These are phyloP conservation scores for Claviceps sorghi DNA, from an alignment of 2,329 filamentous ascomycete species.

Conservation along the genomic window DNA sequence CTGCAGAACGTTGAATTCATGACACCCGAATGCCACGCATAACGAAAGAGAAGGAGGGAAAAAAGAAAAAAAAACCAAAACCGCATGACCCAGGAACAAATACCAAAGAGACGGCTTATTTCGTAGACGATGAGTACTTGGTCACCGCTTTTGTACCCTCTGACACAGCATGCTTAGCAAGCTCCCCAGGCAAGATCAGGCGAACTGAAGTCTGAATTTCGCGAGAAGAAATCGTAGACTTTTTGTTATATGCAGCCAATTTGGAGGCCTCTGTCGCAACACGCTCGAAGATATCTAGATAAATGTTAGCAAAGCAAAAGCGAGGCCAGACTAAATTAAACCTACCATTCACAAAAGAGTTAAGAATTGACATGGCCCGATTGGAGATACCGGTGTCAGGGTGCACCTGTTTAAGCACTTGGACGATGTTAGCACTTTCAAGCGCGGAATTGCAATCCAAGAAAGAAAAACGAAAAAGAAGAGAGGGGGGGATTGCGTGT, in stretches of 20 bases:
- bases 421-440: background rate
- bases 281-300: conserved; percentile 90
- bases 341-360: conserved; percentile 98
- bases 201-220: conserved; percentile 99
- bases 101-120: conserved; percentile 53
- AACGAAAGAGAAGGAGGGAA: conserved; percentile 9
- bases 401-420: conserved; percentile 99
- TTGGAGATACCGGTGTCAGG: conserved; percentile 99
- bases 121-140: conserved; percentile 99
- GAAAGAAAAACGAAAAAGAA: background rate
- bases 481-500: too few relatives aligned
- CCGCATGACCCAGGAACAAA: conserved; percentile 38
- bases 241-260: conserved; percentile 99
- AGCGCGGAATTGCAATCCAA: background rate
- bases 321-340: background rate
- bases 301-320: too few relatives aligned
- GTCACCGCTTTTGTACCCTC: conserved; percentile 99
- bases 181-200: conserved; percentile 93
- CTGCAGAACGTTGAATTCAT: conserved; percentile 37
- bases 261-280: conserved; percentile 98
- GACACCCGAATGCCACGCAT: conserved; percentile 44
- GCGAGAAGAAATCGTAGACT: conserved; percentile 97
- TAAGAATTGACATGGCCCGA: conserved; percentile 98
- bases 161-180: conserved; percentile 98
- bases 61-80: conserved; percentile 10